Evolutionary conservation across 176 grass and related monocot species (phyloP).

Genomic region (Miscanthus lutarioriparius): DNA sequence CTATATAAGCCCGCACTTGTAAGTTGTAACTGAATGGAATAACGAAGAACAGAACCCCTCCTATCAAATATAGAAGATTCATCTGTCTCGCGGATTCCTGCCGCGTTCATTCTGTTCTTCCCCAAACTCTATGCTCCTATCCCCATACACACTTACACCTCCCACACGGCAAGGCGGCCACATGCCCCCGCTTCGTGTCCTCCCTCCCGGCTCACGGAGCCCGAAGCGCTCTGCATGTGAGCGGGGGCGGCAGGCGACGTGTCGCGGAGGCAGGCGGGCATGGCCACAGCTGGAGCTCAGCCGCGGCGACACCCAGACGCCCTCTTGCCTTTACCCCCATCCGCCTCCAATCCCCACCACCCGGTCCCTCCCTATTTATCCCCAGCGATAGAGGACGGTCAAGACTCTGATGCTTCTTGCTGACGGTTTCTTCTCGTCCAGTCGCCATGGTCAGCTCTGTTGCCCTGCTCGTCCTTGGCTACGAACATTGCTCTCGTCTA

Average conservation of each 20-base stretch:
- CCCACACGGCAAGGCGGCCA: not conserved
- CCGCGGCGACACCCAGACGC: slow-evolving; percentile 32
- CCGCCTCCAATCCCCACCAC: not conserved
- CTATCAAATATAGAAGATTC: too few species aligned
- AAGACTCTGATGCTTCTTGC: not conserved
- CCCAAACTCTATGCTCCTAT: too few species aligned
- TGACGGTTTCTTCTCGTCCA: not conserved
- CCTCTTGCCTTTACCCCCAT: not conserved
- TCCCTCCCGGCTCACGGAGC: not conserved
- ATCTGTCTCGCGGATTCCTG: too few species aligned
- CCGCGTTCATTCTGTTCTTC: too few species aligned
- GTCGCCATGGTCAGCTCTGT: slow-evolving; percentile 31
- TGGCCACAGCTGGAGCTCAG: slow-evolving; percentile 31
- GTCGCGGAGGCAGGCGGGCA: slow-evolving; percentile 25
- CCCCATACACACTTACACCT: too few species aligned
- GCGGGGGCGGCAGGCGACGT: slow-evolving; percentile 36
- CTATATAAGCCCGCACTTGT: too few species aligned
- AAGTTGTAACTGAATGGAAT: too few species aligned
- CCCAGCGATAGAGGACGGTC: not conserved
- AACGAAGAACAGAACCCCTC: too few species aligned
- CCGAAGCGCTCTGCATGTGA: slow-evolving; percentile 25
- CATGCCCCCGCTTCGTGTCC: not conserved
- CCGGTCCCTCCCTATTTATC: slow-evolving; percentile 11
- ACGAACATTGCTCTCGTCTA: not conserved
- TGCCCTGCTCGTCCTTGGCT: not conserved